A percentile compares a stretch with the other conserved stretches of the same genome.
These are phyloP conservation scores for Trichoderma sp. DNA, from an alignment of 2,329 filamentous ascomycete species.

Conservation along the genomic window DNA sequence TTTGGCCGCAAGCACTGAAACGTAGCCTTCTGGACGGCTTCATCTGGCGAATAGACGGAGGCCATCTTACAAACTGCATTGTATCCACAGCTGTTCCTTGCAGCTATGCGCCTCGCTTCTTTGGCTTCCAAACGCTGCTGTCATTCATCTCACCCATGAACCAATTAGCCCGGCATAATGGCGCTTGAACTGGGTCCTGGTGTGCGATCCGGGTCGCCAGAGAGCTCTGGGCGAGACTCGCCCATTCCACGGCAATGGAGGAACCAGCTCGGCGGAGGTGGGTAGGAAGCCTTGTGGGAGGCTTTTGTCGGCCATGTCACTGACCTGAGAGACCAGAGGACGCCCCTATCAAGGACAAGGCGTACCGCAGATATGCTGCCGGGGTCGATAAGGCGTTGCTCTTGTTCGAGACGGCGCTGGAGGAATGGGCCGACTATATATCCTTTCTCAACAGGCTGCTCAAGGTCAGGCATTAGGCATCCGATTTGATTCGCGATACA, in stretches of 20 bases:
- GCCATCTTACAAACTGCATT: conserved; percentile 3
- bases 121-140: background rate
- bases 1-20: conserved; percentile 17
- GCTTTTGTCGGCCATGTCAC: background rate
- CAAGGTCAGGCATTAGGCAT: conserved; percentile 57
- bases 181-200: conserved; percentile 58
- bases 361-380: conserved; percentile 83
- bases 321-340: conserved; percentile 44
- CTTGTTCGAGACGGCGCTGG: conserved; percentile 86
- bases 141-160: conserved; percentile 14
- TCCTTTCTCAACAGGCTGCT: conserved; percentile 88
- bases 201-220: conserved; percentile 65
- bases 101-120: conserved; percentile 16
- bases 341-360: conserved; percentile 57
- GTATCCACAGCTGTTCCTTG: background rate
- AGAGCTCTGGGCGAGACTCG: conserved; percentile 79
- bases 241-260: conserved; percentile 74
- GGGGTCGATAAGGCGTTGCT: conserved; percentile 83
- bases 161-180: conserved; percentile 46
- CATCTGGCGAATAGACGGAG: conserved; percentile 4
- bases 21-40: conserved; percentile 18
- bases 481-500: background rate
- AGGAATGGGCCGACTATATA: conserved; percentile 99
- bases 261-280: conserved; percentile 74
- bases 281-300: conserved; percentile 26